A percentile compares a stretch with the other conserved stretches of the same genome.
Evolutionary conservation across 2,329 filamentous ascomycete species (phyloP).

Genomic region (Xylariales sp.): DNA sequence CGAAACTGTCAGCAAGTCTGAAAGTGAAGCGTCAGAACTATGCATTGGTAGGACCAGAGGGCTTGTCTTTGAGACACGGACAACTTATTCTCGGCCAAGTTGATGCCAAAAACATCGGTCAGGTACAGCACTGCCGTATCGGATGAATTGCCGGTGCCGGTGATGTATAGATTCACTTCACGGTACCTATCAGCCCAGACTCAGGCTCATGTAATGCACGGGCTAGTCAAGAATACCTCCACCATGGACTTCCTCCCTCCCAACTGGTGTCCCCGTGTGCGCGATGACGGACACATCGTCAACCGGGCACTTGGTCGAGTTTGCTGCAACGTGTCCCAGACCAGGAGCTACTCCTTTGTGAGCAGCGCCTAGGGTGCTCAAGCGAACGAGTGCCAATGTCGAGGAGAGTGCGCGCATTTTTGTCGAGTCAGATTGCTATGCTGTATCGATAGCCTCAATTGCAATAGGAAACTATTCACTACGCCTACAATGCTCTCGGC

Average conservation of each 20-base stretch:
- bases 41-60: not conserved
- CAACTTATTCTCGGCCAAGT: constrained; percentile 26
- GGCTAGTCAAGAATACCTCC: constrained; percentile 17
- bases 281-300: constrained; percentile 23
- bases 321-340: no score
- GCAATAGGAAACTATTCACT: no score
- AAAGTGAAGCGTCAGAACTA: not conserved
- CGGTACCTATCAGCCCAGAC: not conserved
- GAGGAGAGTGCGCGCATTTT: constrained; percentile 3
- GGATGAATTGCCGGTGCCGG: constrained; percentile 18
- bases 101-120: constrained; percentile 29
- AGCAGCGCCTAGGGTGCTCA: not conserved
- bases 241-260: constrained; percentile 22
- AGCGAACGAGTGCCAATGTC: constrained; percentile 6
- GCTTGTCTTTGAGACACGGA: constrained; percentile 6
- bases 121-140: constrained; percentile 26
- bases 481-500: no score
- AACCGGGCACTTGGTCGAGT: constrained; percentile 17
- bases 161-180: constrained; percentile 28
- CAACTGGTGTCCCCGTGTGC: constrained; percentile 23
- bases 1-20: constrained; percentile 30
- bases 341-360: not conserved
- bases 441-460: no score
- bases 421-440: no score
- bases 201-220: not conserved